These are phyloP conservation scores for Albugo candida DNA, from an alignment of 352 stramenopile genomes.

Conservation along the genomic window DNA sequence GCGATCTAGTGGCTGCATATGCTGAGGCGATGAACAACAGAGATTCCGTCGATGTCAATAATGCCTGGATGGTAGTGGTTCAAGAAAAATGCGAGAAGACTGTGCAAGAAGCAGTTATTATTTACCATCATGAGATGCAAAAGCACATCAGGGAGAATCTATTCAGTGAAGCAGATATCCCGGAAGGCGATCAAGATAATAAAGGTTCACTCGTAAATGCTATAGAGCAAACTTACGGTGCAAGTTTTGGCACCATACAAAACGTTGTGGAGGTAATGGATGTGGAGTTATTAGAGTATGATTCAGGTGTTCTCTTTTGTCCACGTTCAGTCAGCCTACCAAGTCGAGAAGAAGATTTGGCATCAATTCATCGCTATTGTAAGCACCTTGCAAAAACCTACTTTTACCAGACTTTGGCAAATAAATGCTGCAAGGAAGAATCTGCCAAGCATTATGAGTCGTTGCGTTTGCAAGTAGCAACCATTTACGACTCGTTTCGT, in stretches of 20 bases:
- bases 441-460: constrained; percentile 37
- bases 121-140: constrained; percentile 57
- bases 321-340: constrained; percentile 5
- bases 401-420: not conserved
- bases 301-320: no score
- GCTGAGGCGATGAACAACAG: constrained; percentile 76
- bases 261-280: no score
- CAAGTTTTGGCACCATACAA: no score
- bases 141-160: constrained; percentile 15
- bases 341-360: constrained; percentile 29
- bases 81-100: constrained; percentile 71
- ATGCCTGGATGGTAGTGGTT: constrained; percentile 75
- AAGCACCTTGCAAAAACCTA: constrained; percentile 49
- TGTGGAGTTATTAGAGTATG: no score
- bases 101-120: constrained; percentile 39
- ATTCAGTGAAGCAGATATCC: no score
- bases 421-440: constrained; percentile 30
- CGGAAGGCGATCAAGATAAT: no score
- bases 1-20: constrained; percentile 61
- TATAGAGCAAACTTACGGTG: no score
- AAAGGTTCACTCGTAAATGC: no score
- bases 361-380: constrained; percentile 40
- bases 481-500: constrained; percentile 27
- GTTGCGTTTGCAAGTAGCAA: constrained; percentile 27
- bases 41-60: constrained; percentile 74